Conservation (phyloP, 2,329 filamentous ascomycete species). For the Aspergillus versicolor region DNA sequence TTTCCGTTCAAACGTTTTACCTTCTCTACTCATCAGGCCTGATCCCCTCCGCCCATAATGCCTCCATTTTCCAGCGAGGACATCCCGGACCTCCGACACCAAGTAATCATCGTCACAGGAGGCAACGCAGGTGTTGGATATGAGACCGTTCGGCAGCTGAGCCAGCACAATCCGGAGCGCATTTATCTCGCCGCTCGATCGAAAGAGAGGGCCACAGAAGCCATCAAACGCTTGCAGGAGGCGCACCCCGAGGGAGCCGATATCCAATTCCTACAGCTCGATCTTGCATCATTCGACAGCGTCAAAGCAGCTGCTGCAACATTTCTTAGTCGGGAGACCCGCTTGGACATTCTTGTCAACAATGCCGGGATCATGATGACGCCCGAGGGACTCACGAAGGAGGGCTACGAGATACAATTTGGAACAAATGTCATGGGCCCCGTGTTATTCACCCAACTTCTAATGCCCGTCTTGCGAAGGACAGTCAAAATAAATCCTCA, state of each 20-base stretch:
- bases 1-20: too few relatives aligned
- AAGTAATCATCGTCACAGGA: conserved; percentile 47
- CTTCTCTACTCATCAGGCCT: too few relatives aligned
- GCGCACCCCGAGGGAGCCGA: not conserved
- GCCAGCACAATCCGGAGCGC: conserved; percentile 3
- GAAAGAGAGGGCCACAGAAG: conserved; percentile 3
- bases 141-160: conserved; percentile 36
- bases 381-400: conserved; percentile 21
- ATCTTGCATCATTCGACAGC: conserved; percentile 16
- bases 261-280: not conserved
- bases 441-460: conserved; percentile 25
- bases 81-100: conserved; percentile 42
- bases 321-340: conserved; percentile 9
- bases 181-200: conserved; percentile 8
- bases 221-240: conserved; percentile 1
- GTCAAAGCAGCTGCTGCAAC: conserved; percentile 14
- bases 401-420: conserved; percentile 34
- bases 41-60: not conserved
- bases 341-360: conserved; percentile 29
- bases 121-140: conserved; percentile 51
- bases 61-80: conserved; percentile 21
- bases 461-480: conserved; percentile 21
- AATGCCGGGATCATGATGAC: conserved; percentile 33
- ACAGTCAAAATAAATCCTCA: conserved; percentile 14
- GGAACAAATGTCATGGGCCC: conserved; percentile 31